Conservation (phyloP, 495 filamentous ascomycete species). For the Aspergillus haitiensis region DNA sequence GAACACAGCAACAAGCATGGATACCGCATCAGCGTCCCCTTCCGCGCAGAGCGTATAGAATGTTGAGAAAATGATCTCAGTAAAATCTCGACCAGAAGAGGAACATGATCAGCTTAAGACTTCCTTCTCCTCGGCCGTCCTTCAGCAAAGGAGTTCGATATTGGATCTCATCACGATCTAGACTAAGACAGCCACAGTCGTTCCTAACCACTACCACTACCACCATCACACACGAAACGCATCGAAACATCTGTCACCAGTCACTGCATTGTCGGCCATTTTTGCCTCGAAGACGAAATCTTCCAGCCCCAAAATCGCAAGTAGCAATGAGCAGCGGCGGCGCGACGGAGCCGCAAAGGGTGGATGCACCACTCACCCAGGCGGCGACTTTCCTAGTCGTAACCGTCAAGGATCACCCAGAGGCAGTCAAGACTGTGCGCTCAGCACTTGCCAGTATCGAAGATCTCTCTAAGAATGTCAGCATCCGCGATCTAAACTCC, state of each 20-base stretch:
- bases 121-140: no score
- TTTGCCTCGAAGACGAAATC: not conserved
- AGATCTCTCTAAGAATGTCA: constrained; percentile 54
- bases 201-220: no score
- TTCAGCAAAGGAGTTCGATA: no score
- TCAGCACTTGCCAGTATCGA: constrained; percentile 46
- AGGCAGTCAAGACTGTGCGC: constrained; percentile 42
- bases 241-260: no score
- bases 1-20: not conserved
- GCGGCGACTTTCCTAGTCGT: constrained; percentile 56
- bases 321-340: constrained; percentile 28
- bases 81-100: not conserved
- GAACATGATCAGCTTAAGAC: no score
- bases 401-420: constrained; percentile 35
- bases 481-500: constrained; percentile 51
- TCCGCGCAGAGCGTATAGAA: not conserved
- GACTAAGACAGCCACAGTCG: no score
- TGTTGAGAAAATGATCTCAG: not conserved
- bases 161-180: no score
- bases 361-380: constrained; percentile 51
- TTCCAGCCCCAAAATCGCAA: not conserved
- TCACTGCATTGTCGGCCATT: not conserved
- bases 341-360: constrained; percentile 41
- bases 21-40: not conserved
- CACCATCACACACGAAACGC: no score